Base-by-base conservation (phyloP, 176 grass and related monocot species). In the Poa annua region DNA sequence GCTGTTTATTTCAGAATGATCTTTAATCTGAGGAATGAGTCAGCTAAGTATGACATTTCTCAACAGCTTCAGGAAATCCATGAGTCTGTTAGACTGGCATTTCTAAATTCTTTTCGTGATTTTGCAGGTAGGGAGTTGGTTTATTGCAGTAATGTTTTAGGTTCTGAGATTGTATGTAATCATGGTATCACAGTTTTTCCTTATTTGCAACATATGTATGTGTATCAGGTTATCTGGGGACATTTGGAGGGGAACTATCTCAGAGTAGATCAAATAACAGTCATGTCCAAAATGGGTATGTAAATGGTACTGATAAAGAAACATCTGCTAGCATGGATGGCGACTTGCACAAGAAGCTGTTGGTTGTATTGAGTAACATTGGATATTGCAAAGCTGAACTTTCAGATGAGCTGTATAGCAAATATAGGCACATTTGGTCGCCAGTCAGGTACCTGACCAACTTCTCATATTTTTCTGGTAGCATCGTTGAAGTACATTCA, bases 321-420 rank as follows among this genome's bases (percentile, higher is more conserved):
- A 67, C 79, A 66, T 88, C 80, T 77, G 73, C 24, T 80, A 71
- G 72, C 62, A 61, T 71, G 51, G 78, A 85, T 83, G 91, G 83
- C 29, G 88, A 85, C 71, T 85, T 80, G 48, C 89, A 94, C 66
- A 96, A 91, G 82, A 99, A 99, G 52, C 89, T 96, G 33, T 75
- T 99, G 59, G 90, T 99, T 85, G 88, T 99, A 92, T 83, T 99
- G 83, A 96, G 96, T 90, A 99, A 99, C 77, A 99, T 99, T 90
- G 96, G 96, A 22, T 96, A 93, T 84, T 99, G 93, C 61, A 99
- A 94, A 92, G 85, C 81, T 53, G 96, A 99, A 69, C 91, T 99
- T 85, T 99, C 96, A 57, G 55, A 88, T 78, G 83, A 87, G 77
- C 85, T 99, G 85, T 96, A 99, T 66, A 77, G 22, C 47, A 94